Percentiles rank a stretch among this genome's conserved stretches.
These are phyloP conservation scores for Trichosporon coremiiforme DNA, from an alignment of 1,284 basidiomycete species.

Conservation along the genomic window DNA sequence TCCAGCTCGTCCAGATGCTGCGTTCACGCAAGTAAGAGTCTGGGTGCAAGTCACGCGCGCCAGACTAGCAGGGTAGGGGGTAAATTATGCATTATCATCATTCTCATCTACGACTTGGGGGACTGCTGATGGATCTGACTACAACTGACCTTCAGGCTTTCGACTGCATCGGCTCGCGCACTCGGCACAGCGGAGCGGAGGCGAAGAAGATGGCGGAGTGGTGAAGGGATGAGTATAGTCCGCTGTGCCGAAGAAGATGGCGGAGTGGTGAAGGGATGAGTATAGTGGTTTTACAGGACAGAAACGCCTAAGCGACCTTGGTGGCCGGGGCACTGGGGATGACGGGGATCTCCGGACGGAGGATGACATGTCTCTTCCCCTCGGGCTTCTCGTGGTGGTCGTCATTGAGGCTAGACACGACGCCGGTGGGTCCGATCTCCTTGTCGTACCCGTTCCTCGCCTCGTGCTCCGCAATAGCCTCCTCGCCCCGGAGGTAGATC, in stretches of 20 bases:
- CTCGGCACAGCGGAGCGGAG: no score
- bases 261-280: not conserved
- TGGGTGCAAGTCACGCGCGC: no score
- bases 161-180: no score
- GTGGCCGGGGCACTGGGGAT: not conserved
- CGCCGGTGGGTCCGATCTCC: constrained; percentile 36
- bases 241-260: not conserved
- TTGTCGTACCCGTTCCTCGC: constrained; percentile 41
- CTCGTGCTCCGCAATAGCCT: constrained; percentile 40
- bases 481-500: constrained; percentile 39
- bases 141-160: no score
- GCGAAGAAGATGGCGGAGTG: not conserved
- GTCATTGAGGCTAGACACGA: not conserved
- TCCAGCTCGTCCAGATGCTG: constrained; percentile 28
- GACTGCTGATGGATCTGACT: not conserved
- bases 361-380: not conserved
- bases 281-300: not conserved
- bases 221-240: not conserved
- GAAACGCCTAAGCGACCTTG: not conserved
- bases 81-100: constrained; percentile 19
- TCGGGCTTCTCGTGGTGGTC: not conserved
- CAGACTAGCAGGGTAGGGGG: not conserved
- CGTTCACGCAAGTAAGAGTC: constrained; percentile 28
- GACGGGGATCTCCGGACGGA: not conserved
- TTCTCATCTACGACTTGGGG: not conserved